Evolutionary conservation across 2,329 filamentous ascomycete species (phyloP).

Genomic region (Venturiaceae sp.): DNA sequence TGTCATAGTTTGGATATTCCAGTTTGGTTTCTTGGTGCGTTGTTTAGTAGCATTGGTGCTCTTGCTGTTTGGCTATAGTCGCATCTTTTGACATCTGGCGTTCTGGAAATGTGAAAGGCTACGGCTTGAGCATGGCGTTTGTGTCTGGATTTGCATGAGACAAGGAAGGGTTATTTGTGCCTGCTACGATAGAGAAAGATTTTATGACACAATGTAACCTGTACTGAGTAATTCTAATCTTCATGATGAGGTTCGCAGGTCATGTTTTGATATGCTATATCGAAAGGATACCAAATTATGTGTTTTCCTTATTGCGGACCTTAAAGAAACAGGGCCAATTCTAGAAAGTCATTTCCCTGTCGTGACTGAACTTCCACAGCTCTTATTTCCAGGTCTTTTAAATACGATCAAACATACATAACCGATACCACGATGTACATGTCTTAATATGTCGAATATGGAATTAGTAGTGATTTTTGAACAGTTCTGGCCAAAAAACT

Average conservation of each 20-base stretch:
- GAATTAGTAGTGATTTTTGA: background rate
- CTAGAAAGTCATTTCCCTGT: too few relatives aligned
- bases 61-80: constrained; percentile 1
- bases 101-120: background rate
- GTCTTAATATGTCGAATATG: too few relatives aligned
- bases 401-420: too few relatives aligned
- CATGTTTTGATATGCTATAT: too few relatives aligned
- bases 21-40: background rate
- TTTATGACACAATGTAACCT: background rate
- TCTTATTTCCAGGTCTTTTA: too few relatives aligned
- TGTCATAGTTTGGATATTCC: background rate
- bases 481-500: background rate
- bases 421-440: too few relatives aligned
- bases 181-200: background rate
- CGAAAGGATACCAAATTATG: too few relatives aligned
- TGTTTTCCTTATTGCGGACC: too few relatives aligned
- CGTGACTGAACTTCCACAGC: too few relatives aligned
- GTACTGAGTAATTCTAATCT: background rate
- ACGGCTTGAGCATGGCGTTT: background rate
- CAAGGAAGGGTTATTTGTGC: background rate
- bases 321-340: too few relatives aligned
- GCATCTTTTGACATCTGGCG: background rate
- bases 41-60: background rate
- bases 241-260: background rate
- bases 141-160: background rate